Percentiles rank a stretch among this genome's conserved stretches.
These are phyloP conservation scores for Cerrena zonata DNA, from an alignment of 1,284 basidiomycete genomes.

Conservation along the genomic window DNA sequence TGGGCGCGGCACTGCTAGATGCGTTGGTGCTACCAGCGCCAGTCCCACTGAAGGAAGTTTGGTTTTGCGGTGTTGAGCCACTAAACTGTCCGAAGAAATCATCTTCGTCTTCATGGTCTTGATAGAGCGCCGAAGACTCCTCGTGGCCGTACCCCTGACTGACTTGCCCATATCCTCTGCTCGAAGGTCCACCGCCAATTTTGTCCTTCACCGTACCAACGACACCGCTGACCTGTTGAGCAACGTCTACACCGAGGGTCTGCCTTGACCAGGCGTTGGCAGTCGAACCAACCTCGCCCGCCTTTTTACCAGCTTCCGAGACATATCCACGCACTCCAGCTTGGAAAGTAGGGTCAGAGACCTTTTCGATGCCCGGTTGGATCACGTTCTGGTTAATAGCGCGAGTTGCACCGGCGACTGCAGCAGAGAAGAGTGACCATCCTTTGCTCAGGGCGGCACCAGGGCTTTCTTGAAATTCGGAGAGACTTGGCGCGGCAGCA, in stretches of 20 bases:
- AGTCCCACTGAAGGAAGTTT: conserved; percentile 8
- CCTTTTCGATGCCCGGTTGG: conserved; percentile 74
- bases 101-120: conserved; percentile 41
- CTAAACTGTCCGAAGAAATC: conserved; percentile 52
- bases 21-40: conserved; percentile 1
- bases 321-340: conserved; percentile 67
- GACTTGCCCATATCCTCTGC: conserved; percentile 54
- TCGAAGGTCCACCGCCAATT: conserved; percentile 36
- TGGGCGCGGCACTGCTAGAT: conserved; percentile 19
- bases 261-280: conserved; percentile 70
- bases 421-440: conserved; percentile 78
- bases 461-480: conserved; percentile 77
- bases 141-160: conserved; percentile 34
- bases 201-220: conserved; percentile 50
- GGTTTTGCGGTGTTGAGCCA: conserved; percentile 21
- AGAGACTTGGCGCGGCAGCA: conserved; percentile 59
- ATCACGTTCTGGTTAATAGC: conserved; percentile 75
- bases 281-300: conserved; percentile 47
- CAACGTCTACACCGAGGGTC: conserved; percentile 77
- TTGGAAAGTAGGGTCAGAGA: conserved; percentile 71
- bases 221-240: conserved; percentile 56
- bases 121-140: conserved; percentile 53
- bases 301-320: conserved; percentile 59
- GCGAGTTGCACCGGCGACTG: conserved; percentile 65
- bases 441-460: conserved; percentile 74